Evolutionary conservation across 2,329 filamentous ascomycete genomes (phyloP), one percentile per base, ranked within the genome.

Genomic region (Talaromyces sp.): DNA sequence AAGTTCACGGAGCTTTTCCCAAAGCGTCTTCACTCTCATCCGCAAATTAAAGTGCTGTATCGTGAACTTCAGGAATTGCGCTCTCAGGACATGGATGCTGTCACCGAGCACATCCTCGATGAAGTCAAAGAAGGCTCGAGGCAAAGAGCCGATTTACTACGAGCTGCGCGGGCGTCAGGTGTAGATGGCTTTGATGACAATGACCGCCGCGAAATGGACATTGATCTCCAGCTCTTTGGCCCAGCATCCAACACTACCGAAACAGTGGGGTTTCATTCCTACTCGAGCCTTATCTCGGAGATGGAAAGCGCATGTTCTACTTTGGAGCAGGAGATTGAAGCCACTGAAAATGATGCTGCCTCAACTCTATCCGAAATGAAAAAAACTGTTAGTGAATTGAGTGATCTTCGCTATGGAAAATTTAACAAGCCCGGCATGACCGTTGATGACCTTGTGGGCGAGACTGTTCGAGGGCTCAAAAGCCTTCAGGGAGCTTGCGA

Each of bases 1-100:
- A 85, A 91, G 66, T 96, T 96, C 79, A 86, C 85, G 51, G 82
- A 87, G 30, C 82, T 93, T 49, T 95, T 96, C 70, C 91, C 92
- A 11, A 84, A 82, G 57, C 75, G 84, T 44, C 80, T 87, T 56
- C 88, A 87, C 62, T 78, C 82, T 27, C 88, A 87, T 54, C 84
- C 89, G 0, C 86, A 88, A 60, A 82, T 93, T 55, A 85, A 86
- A 61, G 79, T 82, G 0, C 81, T 96, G 5, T 96, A 96, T 72
- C 86, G 89, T 55, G 90, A 95, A 72, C 82, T 96, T 2, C 90
- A 95, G 69, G 83, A 87, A 62, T 85, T 92, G 71, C 86, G 92
- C 59, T 86, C 88, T 64, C 81, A 83, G 55, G 80, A 89, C 11
- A 82, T 92, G 59, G 89, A 93, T 67, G 73, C 79, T 4, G 87